Percentiles rank a stretch among this genome's conserved stretches.
Conservation (phyloP, 2,329 filamentous ascomycete species). For the Xylaria sp. region DNA sequence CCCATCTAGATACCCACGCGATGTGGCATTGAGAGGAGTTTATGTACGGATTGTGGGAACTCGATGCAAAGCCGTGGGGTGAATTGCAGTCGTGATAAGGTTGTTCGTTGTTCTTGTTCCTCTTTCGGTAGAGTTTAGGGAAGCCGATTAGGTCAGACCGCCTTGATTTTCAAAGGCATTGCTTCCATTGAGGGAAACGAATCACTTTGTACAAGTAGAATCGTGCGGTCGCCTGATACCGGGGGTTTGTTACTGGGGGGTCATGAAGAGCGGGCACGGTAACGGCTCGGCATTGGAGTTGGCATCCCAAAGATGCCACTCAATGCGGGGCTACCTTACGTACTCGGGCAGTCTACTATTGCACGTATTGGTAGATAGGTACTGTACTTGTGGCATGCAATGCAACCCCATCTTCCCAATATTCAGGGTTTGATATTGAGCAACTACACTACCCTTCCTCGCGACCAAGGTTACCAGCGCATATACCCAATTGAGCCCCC, state of each 20-base stretch:
- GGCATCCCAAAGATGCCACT: not conserved
- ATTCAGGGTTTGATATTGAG: slow-evolving; percentile 5
- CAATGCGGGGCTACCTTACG: slow-evolving; percentile 14
- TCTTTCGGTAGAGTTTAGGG: slow-evolving; percentile 4
- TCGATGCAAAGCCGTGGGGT: slow-evolving; percentile 14
- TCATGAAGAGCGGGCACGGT: slow-evolving; percentile 1
- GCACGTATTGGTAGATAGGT: slow-evolving; percentile 6
- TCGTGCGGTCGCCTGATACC: not conserved
- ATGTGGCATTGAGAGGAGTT: slow-evolving; percentile 11
- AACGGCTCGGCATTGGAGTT: slow-evolving; percentile 23
- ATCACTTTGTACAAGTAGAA: slow-evolving; percentile 11
- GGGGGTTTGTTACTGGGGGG: not conserved
- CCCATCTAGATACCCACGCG: slow-evolving; percentile 20
- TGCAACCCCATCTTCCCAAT: slow-evolving; percentile 23
- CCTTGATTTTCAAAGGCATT: slow-evolving; percentile 14
- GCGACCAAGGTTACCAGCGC: not conserved
- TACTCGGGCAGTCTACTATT: not conserved
- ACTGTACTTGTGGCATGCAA: slow-evolving; percentile 10
- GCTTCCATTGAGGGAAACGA: slow-evolving; percentile 20
- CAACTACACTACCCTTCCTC: slow-evolving; percentile 5
- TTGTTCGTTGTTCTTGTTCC: slow-evolving; percentile 17
- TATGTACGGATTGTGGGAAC: slow-evolving; percentile 11
- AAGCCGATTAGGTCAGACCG: slow-evolving; percentile 33
- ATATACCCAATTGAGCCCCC: not conserved
- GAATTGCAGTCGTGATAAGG: slow-evolving; percentile 25